phyloP scores from a whole-genome alignment of 495 filamentous ascomycete genomes.

The Elaphomyces granulatus region DNA sequence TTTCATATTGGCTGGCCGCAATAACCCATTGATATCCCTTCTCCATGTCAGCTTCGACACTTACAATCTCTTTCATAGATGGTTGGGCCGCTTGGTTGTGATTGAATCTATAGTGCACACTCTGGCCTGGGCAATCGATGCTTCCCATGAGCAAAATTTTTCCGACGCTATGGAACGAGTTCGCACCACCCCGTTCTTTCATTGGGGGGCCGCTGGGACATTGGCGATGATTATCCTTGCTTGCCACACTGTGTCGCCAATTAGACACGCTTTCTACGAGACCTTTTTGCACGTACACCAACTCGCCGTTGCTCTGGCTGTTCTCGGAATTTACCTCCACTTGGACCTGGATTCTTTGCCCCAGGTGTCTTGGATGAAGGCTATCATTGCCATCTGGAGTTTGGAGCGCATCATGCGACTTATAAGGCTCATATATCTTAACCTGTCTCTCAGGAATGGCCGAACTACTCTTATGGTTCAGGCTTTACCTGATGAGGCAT shows the following conservation, averaged over 20 bases:
- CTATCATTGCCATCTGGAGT: slow-evolving; percentile 49
- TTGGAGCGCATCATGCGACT: slow-evolving; percentile 46
- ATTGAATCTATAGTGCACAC: slow-evolving; percentile 66
- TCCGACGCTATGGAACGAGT: slow-evolving; percentile 42
- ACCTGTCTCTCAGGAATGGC: slow-evolving; percentile 26
- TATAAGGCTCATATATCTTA: slow-evolving; percentile 45
- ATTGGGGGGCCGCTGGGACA: slow-evolving; percentile 36
- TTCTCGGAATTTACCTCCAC: slow-evolving; percentile 58
- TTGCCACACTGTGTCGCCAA: slow-evolving; percentile 57
- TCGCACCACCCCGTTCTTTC: slow-evolving; percentile 45
- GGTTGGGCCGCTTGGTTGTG: slow-evolving; percentile 80
- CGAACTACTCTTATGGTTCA: slow-evolving; percentile 30
- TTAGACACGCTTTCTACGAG: slow-evolving; percentile 86
- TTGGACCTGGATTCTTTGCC: slow-evolving; percentile 44
- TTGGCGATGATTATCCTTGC: slow-evolving; percentile 46
- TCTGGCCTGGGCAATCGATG: slow-evolving; percentile 48
- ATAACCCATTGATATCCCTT: slow-evolving; percentile 78
- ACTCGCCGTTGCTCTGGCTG: slow-evolving; percentile 43
- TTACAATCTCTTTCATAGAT: slow-evolving; percentile 88
- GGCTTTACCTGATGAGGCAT: slow-evolving; percentile 41
- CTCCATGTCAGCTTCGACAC: slow-evolving; percentile 89
- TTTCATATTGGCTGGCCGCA: slow-evolving; percentile 75
- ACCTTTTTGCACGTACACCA: slow-evolving; percentile 73
- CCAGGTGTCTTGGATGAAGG: slow-evolving; percentile 45
- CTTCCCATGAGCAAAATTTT: slow-evolving; percentile 26